phyloP scores from a whole-genome alignment of 208 protist genomes.

The Wallacemonas collosoma region DNA sequence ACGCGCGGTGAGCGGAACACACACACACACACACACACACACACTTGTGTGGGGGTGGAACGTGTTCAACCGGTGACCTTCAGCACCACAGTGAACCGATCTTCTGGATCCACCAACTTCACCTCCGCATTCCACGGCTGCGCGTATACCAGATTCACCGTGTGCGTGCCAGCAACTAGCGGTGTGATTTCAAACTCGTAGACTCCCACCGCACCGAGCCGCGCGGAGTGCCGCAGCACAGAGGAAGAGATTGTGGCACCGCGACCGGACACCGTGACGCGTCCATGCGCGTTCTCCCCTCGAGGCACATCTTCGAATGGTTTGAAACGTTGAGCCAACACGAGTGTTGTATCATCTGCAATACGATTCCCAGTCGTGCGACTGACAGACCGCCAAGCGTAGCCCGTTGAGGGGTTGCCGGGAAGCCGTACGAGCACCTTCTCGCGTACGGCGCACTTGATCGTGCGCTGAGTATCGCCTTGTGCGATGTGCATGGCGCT shows the following conservation, averaged over 20 bases:
- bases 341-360: neutral
- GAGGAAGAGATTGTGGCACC: too few relatives aligned
- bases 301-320: neutral
- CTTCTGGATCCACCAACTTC: neutral
- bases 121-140: conserved; percentile 4
- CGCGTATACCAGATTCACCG: conserved; percentile 2
- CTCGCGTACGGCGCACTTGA: neutral
- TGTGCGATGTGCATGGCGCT: neutral
- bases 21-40: neutral
- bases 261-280: neutral
- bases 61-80: neutral
- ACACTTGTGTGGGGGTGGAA: too few relatives aligned
- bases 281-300: neutral
- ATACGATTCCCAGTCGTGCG: neutral
- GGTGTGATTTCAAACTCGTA: conserved; percentile 1
- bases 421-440: conserved; percentile 8
- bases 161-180: neutral
- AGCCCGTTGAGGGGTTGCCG: conserved; percentile 16
- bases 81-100: neutral
- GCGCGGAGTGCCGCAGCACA: neutral
- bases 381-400: conserved; percentile 11
- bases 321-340: neutral
- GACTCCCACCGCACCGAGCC: neutral
- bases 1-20: neutral
- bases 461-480: conserved; percentile 2